A percentile compares a stretch with the other conserved stretches of the same genome.
Conservation (phyloP, 192 early-diverging fungal genomes). For the Entophlyctis luteolus region DNA sequence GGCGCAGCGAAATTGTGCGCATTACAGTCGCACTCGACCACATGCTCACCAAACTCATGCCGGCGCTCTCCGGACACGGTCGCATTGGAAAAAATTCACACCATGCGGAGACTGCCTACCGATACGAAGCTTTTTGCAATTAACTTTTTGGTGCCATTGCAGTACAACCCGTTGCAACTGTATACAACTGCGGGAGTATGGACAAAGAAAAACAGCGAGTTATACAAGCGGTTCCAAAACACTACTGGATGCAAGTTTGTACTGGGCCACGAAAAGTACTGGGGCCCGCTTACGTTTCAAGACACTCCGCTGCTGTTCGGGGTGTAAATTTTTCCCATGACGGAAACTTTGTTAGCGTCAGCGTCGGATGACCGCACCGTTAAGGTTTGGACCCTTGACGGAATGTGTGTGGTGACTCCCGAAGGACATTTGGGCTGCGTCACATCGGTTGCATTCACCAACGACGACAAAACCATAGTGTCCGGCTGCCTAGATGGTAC, state of each 20-base stretch:
- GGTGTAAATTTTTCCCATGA: not conserved
- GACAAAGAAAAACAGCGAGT: not conserved
- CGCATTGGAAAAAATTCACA: not conserved
- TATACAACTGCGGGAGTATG: not conserved
- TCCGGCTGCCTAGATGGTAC: constrained; percentile 7
- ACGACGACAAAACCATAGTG: not conserved
- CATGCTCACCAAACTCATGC: not conserved
- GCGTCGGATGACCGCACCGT: not conserved
- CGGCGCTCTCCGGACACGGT: not conserved
- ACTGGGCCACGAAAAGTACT: not conserved
- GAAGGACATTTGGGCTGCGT: constrained; percentile 7
- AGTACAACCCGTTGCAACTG: constrained; percentile 1
- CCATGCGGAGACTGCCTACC: too few relatives aligned
- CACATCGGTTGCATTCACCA: not conserved
- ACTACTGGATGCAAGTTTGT: not conserved
- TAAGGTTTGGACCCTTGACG: not conserved
- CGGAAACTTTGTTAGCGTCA: not conserved
- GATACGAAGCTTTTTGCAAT: not conserved
- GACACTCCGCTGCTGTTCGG: not conserved
- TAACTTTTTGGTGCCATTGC: not conserved
- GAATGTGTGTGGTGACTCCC: not conserved
- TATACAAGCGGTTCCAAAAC: not conserved
- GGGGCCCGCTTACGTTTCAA: not conserved
- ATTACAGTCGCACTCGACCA: not conserved
- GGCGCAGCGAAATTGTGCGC: not conserved